These are phyloP conservation scores for Mycena pura DNA, from an alignment of 768 basidiomycete genomes.

Conservation along the genomic window DNA sequence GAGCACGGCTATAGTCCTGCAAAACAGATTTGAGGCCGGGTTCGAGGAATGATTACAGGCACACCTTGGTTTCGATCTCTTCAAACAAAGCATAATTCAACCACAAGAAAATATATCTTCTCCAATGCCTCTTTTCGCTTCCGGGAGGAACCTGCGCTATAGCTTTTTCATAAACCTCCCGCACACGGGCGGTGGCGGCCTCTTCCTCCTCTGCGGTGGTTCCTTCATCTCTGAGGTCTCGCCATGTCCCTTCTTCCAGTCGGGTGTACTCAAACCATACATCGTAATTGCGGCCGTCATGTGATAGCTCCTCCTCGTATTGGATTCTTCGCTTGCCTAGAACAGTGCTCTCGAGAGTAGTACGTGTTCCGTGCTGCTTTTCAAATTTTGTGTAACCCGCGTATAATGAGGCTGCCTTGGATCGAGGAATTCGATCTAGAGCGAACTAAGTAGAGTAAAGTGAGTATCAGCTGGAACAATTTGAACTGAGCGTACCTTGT, in stretches of 20 bases:
- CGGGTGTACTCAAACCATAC: slow-evolving; percentile 98
- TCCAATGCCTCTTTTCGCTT: slow-evolving; percentile 90
- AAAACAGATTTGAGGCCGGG: not conserved
- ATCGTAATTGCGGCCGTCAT: slow-evolving; percentile 95
- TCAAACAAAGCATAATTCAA: slow-evolving; percentile 96
- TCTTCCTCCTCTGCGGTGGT: slow-evolving; percentile 74
- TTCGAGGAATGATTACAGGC: not conserved
- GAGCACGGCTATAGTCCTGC: slow-evolving; percentile 83
- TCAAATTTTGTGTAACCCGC: slow-evolving; percentile 96
- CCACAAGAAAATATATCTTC: slow-evolving; percentile 92
- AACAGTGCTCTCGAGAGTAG: slow-evolving; percentile 90
- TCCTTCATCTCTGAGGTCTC: slow-evolving; percentile 78
- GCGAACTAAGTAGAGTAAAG: slow-evolving; percentile 79
- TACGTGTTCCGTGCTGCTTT: slow-evolving; percentile 93
- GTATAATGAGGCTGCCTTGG: slow-evolving; percentile 88
- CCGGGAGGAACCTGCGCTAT: slow-evolving; percentile 96
- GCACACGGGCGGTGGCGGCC: slow-evolving; percentile 66
- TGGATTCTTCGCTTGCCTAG: slow-evolving; percentile 98
- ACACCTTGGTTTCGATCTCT: slow-evolving; percentile 92
- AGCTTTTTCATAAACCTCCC: slow-evolving; percentile 95
- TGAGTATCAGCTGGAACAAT: not conserved
- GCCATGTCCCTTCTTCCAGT: slow-evolving; percentile 87
- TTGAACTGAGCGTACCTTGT: slow-evolving; percentile 69
- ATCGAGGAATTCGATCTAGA: slow-evolving; percentile 88
- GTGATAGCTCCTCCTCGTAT: slow-evolving; percentile 93